phyloP scores from a whole-genome alignment of 345 rosid genomes.

The Anacardium occidentale region DNA sequence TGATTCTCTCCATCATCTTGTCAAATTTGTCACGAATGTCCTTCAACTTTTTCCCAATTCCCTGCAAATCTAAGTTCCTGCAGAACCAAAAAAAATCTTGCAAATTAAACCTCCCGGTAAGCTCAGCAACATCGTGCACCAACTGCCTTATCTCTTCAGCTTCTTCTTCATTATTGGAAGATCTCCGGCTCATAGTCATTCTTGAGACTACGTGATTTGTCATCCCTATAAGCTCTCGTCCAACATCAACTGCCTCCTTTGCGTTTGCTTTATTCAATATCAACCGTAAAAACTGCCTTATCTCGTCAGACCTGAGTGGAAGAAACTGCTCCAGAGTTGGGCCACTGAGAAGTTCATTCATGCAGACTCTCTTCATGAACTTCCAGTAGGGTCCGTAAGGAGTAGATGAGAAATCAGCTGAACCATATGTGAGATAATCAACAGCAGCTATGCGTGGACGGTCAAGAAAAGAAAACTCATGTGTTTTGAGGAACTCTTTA shows the following conservation, averaged over 20 bases:
- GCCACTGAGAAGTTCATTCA: constrained; percentile 48
- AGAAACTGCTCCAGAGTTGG: constrained; percentile 35
- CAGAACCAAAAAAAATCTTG: constrained; percentile 55
- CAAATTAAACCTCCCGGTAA: constrained; percentile 48
- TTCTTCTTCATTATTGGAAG: constrained; percentile 39
- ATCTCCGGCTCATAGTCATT: constrained; percentile 43
- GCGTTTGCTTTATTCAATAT: constrained; percentile 34
- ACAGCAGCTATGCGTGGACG: constrained; percentile 37
- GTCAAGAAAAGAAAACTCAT: constrained; percentile 43
- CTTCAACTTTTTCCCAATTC: constrained; percentile 40
- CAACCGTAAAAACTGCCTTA: constrained; percentile 25
- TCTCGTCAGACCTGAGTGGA: constrained; percentile 42
- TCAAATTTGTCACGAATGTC: constrained; percentile 39
- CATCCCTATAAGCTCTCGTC: constrained; percentile 39
- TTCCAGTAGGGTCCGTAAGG: constrained; percentile 62
- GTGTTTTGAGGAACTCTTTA: constrained; percentile 65
- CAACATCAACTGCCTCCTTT: constrained; percentile 38
- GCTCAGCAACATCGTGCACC: constrained; percentile 35
- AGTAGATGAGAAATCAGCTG: constrained; percentile 48
- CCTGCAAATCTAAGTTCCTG: constrained; percentile 54
- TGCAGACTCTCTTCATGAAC: constrained; percentile 63
- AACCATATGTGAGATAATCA: constrained; percentile 55
- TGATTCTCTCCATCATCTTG: constrained; percentile 37
- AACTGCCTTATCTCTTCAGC: constrained; percentile 42
- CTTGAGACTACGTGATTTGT: constrained; percentile 41